These are phyloP conservation scores for Oxyria digyna DNA, from an alignment of 148 eudicot species.

Conservation along the genomic window DNA sequence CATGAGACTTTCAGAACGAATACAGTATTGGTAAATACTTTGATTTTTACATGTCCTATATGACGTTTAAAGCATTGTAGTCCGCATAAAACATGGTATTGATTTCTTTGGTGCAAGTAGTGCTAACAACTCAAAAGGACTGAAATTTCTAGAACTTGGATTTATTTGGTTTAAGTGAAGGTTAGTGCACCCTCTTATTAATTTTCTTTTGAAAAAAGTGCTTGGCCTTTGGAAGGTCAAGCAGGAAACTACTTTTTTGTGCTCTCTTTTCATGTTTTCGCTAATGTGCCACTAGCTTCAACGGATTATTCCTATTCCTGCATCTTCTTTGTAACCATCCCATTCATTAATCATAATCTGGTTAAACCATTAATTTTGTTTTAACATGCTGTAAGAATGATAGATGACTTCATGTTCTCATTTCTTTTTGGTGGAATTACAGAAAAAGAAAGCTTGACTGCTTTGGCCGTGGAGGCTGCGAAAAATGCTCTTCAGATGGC, in stretches of 20 bases:
- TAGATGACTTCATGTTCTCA: not conserved
- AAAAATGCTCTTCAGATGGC: conserved; percentile 89
- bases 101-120: no score
- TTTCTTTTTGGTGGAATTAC: conserved; percentile 7
- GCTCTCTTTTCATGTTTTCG: not conserved
- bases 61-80: no score
- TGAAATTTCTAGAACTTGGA: not conserved
- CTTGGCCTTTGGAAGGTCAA: not conserved
- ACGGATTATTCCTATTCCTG: not conserved
- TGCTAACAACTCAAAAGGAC: not conserved
- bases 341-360: not conserved
- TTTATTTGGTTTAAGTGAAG: not conserved
- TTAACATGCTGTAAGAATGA: not conserved
- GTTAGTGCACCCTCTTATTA: not conserved
- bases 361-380: no score
- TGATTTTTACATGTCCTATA: no score
- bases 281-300: not conserved
- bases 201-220: not conserved
- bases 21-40: no score
- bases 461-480: conserved; percentile 70
- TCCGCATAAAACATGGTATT: no score
- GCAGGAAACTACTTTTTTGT: not conserved
- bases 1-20: not conserved
- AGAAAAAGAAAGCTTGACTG: conserved; percentile 73
- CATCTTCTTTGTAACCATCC: not conserved